Evolutionary conservation across 371 early-diverging fungal species (phyloP).

Genomic region (Basidiobolus meristosporus): DNA sequence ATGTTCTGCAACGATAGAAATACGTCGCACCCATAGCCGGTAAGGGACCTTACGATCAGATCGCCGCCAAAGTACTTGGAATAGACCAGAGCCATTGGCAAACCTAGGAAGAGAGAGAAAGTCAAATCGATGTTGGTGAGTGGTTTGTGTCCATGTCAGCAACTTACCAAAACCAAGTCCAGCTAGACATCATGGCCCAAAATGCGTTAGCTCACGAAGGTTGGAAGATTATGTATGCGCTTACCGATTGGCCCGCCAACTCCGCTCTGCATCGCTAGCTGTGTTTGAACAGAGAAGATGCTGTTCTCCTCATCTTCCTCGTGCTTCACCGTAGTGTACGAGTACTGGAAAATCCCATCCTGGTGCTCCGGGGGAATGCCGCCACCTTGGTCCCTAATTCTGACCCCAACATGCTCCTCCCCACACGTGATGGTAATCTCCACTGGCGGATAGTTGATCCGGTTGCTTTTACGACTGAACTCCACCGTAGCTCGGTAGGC

Average conservation of each 20-base stretch:
- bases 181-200: constrained; percentile 8
- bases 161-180: constrained; percentile 31
- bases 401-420: constrained; percentile 57
- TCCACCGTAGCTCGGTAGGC: constrained; percentile 83
- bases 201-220: too few species aligned
- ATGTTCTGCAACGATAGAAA: constrained; percentile 73
- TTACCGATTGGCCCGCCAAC: constrained; percentile 72
- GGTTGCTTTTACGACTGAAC: constrained; percentile 23
- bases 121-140: background rate
- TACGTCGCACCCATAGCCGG: constrained; percentile 85
- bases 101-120: constrained; percentile 37
- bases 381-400: constrained; percentile 87
- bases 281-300: constrained; percentile 36
- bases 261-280: constrained; percentile 58
- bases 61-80: constrained; percentile 90
- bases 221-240: too few species aligned
- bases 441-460: constrained; percentile 40
- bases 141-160: background rate
- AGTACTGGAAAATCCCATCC: constrained; percentile 76
- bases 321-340: constrained; percentile 73
- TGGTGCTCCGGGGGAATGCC: constrained; percentile 66
- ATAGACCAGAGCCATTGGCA: constrained; percentile 83
- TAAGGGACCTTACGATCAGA: constrained; percentile 63
- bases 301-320: constrained; percentile 21
- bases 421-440: constrained; percentile 71